Evolutionary conservation across 1,284 basidiomycete species (phyloP).

Genomic region (Rhodofomes roseus): DNA sequence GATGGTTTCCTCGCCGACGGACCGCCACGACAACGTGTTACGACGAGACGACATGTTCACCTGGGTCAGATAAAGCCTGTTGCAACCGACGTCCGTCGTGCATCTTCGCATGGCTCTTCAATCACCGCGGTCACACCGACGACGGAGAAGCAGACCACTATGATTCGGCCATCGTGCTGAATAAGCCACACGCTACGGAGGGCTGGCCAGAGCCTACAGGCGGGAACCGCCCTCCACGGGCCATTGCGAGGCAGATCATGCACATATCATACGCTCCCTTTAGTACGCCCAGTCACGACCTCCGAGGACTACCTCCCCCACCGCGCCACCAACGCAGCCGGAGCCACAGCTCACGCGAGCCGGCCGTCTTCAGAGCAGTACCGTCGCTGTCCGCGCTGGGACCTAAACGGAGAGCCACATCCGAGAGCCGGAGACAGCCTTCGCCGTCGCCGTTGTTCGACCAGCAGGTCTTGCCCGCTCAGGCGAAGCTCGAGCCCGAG

Average conservation of each 20-base stretch:
- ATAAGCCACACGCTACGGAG: background rate
- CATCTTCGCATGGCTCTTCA: slow-evolving; percentile 3
- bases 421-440: slow-evolving; percentile 1
- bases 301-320: slow-evolving; percentile 13
- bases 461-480: background rate
- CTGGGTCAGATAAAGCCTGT: background rate
- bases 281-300: background rate
- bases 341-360: slow-evolving; percentile 4
- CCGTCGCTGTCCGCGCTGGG: slow-evolving; percentile 21
- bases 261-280: slow-evolving; percentile 1
- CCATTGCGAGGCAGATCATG: slow-evolving; percentile 1
- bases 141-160: background rate
- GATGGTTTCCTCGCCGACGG: background rate
- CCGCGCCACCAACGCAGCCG: slow-evolving; percentile 15
- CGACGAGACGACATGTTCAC: background rate
- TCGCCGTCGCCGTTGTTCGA: background rate
- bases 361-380: slow-evolving; percentile 11
- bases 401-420: background rate
- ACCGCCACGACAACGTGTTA: background rate
- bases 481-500: background rate
- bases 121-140: background rate
- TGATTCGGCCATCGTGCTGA: background rate
- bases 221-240: background rate
- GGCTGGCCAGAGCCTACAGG: background rate
- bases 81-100: background rate